These are phyloP conservation scores for Bruguiera gymnorhiza DNA, from an alignment of 345 rosid genomes.

Conservation along the genomic window DNA sequence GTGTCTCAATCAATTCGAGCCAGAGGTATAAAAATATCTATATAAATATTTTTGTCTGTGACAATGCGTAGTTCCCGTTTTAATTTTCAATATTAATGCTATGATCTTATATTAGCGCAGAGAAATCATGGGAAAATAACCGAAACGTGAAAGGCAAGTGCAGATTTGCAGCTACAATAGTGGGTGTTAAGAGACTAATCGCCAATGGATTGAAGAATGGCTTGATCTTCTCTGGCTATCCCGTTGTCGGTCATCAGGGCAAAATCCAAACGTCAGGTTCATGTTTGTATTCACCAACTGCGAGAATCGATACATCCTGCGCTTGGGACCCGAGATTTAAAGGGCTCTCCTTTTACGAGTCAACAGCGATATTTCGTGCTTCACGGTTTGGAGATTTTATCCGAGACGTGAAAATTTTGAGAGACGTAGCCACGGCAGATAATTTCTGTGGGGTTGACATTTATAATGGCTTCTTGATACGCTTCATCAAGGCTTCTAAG, in stretches of 20 bases:
- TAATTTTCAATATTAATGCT: neutral
- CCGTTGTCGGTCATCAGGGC: constrained; percentile 78
- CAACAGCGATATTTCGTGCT: constrained; percentile 62
- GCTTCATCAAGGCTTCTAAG: constrained; percentile 69
- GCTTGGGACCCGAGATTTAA: constrained; percentile 77
- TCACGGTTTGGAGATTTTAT: constrained; percentile 48
- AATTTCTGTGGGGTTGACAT: constrained; percentile 67
- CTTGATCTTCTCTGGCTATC: constrained; percentile 65
- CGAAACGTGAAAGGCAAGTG: constrained; percentile 57
- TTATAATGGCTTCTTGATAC: constrained; percentile 62
- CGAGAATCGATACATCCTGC: constrained; percentile 44
- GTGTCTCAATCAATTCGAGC: constrained; percentile 57
- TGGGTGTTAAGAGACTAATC: constrained; percentile 53
- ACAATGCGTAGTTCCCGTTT: too few species aligned
- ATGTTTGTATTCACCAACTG: constrained; percentile 57
- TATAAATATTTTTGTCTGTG: too few species aligned
- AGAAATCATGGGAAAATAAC: constrained; percentile 51
- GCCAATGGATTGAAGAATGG: constrained; percentile 72
- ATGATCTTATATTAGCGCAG: constrained; percentile 29
- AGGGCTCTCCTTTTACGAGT: constrained; percentile 75
- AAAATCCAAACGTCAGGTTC: constrained; percentile 81
- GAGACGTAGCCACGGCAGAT: constrained; percentile 51
- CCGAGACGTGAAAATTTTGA: constrained; percentile 52
- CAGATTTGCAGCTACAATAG: constrained; percentile 40
- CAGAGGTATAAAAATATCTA: constrained; percentile 35